These are phyloP conservation scores for Solanum bukasovii DNA, from an alignment of 257 asterid species.

Conservation along the genomic window DNA sequence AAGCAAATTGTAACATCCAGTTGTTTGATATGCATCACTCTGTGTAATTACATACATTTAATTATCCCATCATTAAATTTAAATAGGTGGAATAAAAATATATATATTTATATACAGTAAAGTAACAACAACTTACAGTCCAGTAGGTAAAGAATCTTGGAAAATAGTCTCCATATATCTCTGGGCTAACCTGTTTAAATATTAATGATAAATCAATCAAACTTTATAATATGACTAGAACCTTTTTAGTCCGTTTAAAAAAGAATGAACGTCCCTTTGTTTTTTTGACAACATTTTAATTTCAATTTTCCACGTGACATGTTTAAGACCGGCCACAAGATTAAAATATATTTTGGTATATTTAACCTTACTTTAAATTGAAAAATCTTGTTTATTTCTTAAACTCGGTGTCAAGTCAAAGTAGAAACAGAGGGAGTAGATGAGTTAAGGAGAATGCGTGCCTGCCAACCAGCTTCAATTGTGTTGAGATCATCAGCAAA, in stretches of 20 bases:
- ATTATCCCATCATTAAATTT: neutral
- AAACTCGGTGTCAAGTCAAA: too few species aligned
- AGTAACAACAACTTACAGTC: neutral
- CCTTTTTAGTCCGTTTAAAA: too few species aligned
- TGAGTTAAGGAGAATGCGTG: neutral
- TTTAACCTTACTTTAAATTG: too few species aligned
- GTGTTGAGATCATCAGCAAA: constrained; percentile 39
- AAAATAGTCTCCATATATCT: constrained; percentile 1
- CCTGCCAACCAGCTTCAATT: constrained; percentile 52
- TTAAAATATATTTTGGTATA: too few species aligned
- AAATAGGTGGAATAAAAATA: neutral
- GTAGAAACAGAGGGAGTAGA: too few species aligned
- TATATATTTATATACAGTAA: neutral
- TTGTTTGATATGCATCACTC: constrained; percentile 16
- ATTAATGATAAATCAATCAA: constrained; percentile 11
- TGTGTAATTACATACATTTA: neutral
- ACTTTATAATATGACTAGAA: neutral
- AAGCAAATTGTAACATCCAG: constrained; percentile 26
- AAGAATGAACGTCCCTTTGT: too few species aligned
- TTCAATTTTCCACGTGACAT: too few species aligned
- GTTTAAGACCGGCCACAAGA: too few species aligned
- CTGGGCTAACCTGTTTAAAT: constrained; percentile 1
- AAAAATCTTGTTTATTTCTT: too few species aligned
- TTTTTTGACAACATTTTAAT: too few species aligned
- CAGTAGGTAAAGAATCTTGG: neutral